These are phyloP conservation scores for Fusarium ambrosium DNA, from an alignment of 2,329 filamentous ascomycete species.

Conservation along the genomic window DNA sequence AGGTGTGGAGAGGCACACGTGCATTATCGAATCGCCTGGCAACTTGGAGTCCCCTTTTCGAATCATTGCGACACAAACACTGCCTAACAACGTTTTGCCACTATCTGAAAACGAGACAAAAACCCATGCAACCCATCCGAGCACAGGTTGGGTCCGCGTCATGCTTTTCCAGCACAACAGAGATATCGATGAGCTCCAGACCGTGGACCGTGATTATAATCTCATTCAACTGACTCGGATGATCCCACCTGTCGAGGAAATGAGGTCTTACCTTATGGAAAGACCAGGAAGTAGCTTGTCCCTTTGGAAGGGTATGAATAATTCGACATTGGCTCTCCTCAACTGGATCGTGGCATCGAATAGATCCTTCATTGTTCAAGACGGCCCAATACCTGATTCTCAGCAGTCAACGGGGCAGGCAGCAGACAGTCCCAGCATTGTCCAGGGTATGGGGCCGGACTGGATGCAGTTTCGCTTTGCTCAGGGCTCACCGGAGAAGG, in stretches of 20 bases:
- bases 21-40: constrained; percentile 26
- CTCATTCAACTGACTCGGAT: constrained; percentile 66
- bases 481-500: constrained; percentile 90
- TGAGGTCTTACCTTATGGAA: constrained; percentile 64
- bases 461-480: constrained; percentile 90
- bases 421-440: constrained; percentile 58
- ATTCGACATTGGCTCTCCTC: constrained; percentile 76
- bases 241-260: constrained; percentile 72
- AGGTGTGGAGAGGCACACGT: constrained; percentile 39
- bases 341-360: constrained; percentile 94
- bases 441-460: constrained; percentile 70
- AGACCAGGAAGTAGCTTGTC: constrained; percentile 57
- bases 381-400: constrained; percentile 60
- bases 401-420: constrained; percentile 1
- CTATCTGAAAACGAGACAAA: neutral
- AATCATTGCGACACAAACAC: constrained; percentile 22
- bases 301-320: constrained; percentile 69
- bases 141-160: constrained; percentile 29
- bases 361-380: constrained; percentile 85
- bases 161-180: constrained; percentile 42
- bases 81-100: neutral
- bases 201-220: constrained; percentile 12
- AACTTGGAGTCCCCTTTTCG: constrained; percentile 23
- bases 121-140: constrained; percentile 16
- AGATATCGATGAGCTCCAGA: constrained; percentile 43